Evolutionary conservation across 2,329 filamentous ascomycete genomes (phyloP), one percentile per base, ranked within the genome.

Genomic region (Cercospora berteroae): DNA sequence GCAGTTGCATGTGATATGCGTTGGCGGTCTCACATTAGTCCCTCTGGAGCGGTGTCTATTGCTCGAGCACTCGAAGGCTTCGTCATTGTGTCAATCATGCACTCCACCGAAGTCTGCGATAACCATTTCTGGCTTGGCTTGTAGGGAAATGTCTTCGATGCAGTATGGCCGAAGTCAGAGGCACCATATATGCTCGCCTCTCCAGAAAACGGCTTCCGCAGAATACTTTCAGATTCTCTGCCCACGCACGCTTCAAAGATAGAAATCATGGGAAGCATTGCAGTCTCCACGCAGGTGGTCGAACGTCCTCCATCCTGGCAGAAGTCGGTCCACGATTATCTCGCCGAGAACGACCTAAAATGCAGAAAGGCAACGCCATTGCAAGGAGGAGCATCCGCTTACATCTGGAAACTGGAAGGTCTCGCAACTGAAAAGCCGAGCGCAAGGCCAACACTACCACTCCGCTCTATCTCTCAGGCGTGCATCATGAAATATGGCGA

Each of bases 401-500:
- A 68, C 44, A 60, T 65, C 13, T 68, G 66, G 66, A 50, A 63
- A n/a, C 23, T 65, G 5, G 66, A 65, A 31, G 66, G 58, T 48
- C 64, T 56, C 6, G n/a, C 50, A 33, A 5, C 25, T 8, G 16
- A 20, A 18, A 27, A 31, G 18, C 20, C 36, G 18, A 29, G 18
- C 23, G 13, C 36, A 13, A 44, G 16, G 13, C 27, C 52, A 48
- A 48, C n/a, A n/a, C 29, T 25, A 20, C 39, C 57, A 12, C 33
- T 33, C 5, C 57, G 57, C 20, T 20, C 57, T 1, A 23, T 48
- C 8, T 33, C 39, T 10, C 33, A 61, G 33, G 27, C 27, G 23
- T 65, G 62, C 39, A 55, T 65, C 57, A 50, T 68, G 42, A 68
- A 68, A 31, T 68, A 65, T 60, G 66, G 62, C 5, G 66, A 68